Base-by-base conservation (phyloP, 2,329 filamentous ascomycete species). In the Epicoccum sorghinum region DNA sequence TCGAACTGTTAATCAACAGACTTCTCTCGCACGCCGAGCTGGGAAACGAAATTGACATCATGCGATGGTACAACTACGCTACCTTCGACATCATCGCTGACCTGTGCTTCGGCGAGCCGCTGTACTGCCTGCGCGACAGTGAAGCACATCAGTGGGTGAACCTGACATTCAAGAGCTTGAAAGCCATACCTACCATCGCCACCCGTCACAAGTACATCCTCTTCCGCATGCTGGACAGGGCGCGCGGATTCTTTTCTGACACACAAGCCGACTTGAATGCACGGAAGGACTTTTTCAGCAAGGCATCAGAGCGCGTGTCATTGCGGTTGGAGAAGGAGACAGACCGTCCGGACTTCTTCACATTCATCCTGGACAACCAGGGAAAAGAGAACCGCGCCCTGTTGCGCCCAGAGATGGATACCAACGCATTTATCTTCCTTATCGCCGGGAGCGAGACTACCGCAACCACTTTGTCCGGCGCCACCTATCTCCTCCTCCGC, bases 401-500 rank as follows among this genome's bases (percentile, higher is more conserved):
- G 12, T 60, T 62, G 0, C 52, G 58, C 8, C 61, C 52, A 1
- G 75, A 79, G 41, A 72, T 80, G 37, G 62, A 73, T 36, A 45
- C 61, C 3, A 77, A 74, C 36, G 62, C 69, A 1, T 52, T 64
- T 4, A 44, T 70, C 1, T 64, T 79, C 35, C 65, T 79, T 5
- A 51, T 73, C 3, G 79, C 76, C 0, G 80, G 79, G 0, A 75
- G 71, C 4, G 79, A 82, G 48, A 82, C 80, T 0, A 81, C 78
- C 0, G 79, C 79, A 0, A 79, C 79, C 0, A 62, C 75, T 2
- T 64, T 82, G 2, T 64, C 71, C 0, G 79, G 79, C 1, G 64
- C 70, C 0, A 78, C 77, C 0, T 81, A 74, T 47, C 67, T 77
- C 0, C 66, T 83, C 0, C 61, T 78, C 22, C 55, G 40, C 14